phyloP scores from a whole-genome alignment of 139 green algal species.

The Coelastrella sp. region DNA sequence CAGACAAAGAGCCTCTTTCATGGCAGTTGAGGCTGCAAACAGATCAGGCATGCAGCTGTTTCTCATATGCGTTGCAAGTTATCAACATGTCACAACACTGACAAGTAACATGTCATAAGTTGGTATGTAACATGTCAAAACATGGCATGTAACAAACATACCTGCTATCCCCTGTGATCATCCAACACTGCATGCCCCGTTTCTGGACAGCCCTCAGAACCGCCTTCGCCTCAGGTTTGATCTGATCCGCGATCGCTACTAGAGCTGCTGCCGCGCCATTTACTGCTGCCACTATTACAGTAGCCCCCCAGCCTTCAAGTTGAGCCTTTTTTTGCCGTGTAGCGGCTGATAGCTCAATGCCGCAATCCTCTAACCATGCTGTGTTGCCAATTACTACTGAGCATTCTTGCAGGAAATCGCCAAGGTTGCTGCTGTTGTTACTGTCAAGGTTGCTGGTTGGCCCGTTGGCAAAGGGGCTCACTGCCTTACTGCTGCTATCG shows the following conservation, averaged over 20 bases:
- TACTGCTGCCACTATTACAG: constrained; percentile 73
- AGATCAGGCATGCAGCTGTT: not conserved
- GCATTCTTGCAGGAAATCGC: not conserved
- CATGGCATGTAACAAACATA: not conserved
- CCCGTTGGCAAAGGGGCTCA: not conserved
- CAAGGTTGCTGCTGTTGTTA: not conserved
- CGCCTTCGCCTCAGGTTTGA: constrained; percentile 85
- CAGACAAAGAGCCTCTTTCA: not conserved
- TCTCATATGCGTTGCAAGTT: not conserved
- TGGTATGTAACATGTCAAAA: too few species aligned
- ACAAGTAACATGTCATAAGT: too few species aligned
- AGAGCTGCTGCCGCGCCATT: constrained; percentile 59
- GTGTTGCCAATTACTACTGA: constrained; percentile 81
- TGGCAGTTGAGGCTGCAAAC: not conserved
- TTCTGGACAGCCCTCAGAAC: constrained; percentile 53
- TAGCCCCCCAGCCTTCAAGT: constrained; percentile 63
- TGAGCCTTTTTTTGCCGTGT: constrained; percentile 56
- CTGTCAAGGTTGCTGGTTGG: not conserved
- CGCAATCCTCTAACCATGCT: constrained; percentile 71
- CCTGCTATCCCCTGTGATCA: constrained; percentile 93
- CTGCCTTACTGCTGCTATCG: not conserved
- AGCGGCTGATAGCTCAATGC: constrained; percentile 54
- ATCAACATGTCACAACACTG: too few species aligned
- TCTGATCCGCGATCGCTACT: constrained; percentile 84
- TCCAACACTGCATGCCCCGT: constrained; percentile 62